Evolutionary conservation across 2,329 filamentous ascomycete species (phyloP).

Genomic region (Monilinia polystroma): DNA sequence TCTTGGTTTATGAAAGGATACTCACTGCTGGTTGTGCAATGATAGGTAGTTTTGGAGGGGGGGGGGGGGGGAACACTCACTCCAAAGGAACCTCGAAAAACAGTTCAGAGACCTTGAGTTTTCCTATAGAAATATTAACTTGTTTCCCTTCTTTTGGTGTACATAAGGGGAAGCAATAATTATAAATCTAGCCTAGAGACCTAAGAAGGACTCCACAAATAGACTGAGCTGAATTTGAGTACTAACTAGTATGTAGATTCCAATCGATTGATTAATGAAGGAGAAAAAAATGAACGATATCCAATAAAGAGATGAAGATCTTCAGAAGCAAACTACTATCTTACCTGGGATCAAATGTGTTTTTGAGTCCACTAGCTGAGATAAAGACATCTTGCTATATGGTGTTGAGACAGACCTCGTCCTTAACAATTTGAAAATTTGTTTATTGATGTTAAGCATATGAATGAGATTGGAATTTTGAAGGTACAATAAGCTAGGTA

Average conservation of each 20-base stretch:
- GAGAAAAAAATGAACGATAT: too few species aligned
- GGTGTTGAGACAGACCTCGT: background rate
- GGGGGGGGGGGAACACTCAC: constrained; percentile 61
- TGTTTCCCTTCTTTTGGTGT: too few species aligned
- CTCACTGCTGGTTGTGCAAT: constrained; percentile 43
- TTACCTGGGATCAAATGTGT: constrained; percentile 26
- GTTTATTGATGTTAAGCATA: background rate
- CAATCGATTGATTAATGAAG: too few species aligned
- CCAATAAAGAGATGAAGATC: too few species aligned
- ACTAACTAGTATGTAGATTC: too few species aligned
- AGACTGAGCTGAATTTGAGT: too few species aligned
- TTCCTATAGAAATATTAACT: constrained; percentile 51
- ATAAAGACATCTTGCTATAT: constrained; percentile 31
- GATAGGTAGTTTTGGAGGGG: constrained; percentile 36
- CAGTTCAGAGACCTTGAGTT: constrained; percentile 75
- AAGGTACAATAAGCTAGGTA: too few species aligned
- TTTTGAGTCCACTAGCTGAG: constrained; percentile 35
- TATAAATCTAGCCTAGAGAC: too few species aligned
- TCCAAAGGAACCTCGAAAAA: constrained; percentile 86
- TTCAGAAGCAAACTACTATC: background rate
- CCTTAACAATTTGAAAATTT: constrained; percentile 9
- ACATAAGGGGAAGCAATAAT: too few species aligned
- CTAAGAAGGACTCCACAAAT: too few species aligned
- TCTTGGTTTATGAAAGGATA: constrained; percentile 48
- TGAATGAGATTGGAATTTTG: too few species aligned